Base-by-base conservation (phyloP, 169 alveolate genomes). In the Eimeria acervulina region DNA sequence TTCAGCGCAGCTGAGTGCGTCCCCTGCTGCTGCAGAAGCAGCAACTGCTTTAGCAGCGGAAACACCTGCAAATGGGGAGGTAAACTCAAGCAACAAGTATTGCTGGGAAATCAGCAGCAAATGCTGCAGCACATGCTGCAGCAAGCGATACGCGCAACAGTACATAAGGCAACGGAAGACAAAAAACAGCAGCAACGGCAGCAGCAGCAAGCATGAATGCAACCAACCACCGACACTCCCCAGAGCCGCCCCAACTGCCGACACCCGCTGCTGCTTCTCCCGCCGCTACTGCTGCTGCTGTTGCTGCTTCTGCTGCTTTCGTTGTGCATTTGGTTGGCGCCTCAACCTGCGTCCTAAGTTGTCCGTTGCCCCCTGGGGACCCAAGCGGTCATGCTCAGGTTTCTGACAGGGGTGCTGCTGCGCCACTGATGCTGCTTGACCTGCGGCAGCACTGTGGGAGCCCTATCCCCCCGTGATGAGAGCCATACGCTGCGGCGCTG, bases 401-500 rank as follows among this genome's bases (percentile, higher is more conserved):
- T 17, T 40, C 42, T 74, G 85, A 1, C 85, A 28, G 44, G 78
- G 10, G 38, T 66, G 78, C 7, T 66, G 38, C 0, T 66, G 85
- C 51, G 72, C 90, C n/a, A 38, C 42, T 81, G 72, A 36, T 52
- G 78, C 78, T 31, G 59, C 59, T n/a, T n/a, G n/a, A 12, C 52
- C 66, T 59, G 76, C 80, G 4, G 93, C 76, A 33, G 36, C 38
- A 7, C 31, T 42, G 17, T 68, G 33, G 10, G 55, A 28, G 42
- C 8, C 40, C 93, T 31, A 12, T 8, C 36, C 93, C 93, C 44
- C n/a, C n/a, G 93, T 85, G 31, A 85, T 85, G n/a, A 85, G 61
- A 28, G 93, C 78, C 33, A 85, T 85, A 44, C 93, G 93, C 38
- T 85, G 76, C 17, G 93, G 59, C 26, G 93, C 93, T 36, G 80